Evolutionary conservation across 2,329 filamentous ascomycete genomes (phyloP), one percentile per base, ranked within the genome.

Genomic region (Hymenotorrendiella dingleyae): DNA sequence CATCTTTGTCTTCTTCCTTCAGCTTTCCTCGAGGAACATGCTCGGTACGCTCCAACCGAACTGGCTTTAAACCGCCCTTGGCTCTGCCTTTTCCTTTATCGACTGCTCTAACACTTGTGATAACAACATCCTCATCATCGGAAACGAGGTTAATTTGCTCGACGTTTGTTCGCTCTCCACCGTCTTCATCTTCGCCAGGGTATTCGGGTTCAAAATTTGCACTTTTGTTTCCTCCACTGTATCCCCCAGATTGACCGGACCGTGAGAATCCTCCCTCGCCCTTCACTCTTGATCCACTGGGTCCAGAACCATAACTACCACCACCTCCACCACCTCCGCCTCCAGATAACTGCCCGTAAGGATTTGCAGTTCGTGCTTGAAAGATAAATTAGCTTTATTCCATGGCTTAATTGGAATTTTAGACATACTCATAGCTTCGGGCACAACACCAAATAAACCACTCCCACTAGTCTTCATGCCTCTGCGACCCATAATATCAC

Each of bases 401-500:
- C 17, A 6, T 20, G 27, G 9, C 2, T n/a, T 8, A 19, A 16
- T 27, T 22, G 7, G 21, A 36, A 24, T 8, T 8, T 6, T 17
- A 21, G 45, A 54, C 52, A 48, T 49, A 57, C 58, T 47, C 37
- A 47, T 40, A 16, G 45, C 49, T 28, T 48, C 53, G 32, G 55
- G 53, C 10, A 48, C 36, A 41, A 43, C 41, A 3, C 49, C 49
- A 48, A 58, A 59, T 14, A 48, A 32, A 7, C 55, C 53, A 42
- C 45, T 48, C 3, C 17, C 42, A 6, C 47, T 45, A 42, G n/a
- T 30, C 30, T 42, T 20, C 38, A 43, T 30, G 48, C 37, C 32
- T 36, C 47, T 22, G 26, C 50, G 40, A 17, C 59, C 59, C 60
- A 62, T 62, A 29, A 51, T 50, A 58, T 61, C 58, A 20, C 60